Base-by-base conservation (phyloP, 306 rosid species). In the Rosa persica region DNA sequence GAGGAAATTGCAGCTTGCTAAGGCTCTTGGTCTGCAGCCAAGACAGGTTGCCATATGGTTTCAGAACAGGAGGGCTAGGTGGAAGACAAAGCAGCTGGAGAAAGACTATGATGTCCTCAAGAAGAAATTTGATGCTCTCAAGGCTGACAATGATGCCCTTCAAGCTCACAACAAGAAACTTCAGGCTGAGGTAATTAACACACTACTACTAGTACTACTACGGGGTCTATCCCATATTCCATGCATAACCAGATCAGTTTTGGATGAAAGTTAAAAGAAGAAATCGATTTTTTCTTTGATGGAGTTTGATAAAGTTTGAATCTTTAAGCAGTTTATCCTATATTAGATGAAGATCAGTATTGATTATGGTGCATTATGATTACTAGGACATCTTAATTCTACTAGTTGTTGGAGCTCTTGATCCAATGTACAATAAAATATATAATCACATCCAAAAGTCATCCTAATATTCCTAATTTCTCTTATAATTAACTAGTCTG, bases 1-100 rank as follows among this genome's bases (percentile, higher is more conserved):
- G 73, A 87, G 98, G 74, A 94, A 94, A 79, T 51, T 90, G 85
- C 97, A 94, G 73, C 87, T 94, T 3, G 95, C 98, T 0, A 94
- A 89, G 82, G 93, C 93, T 4, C 54, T 94, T 67, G 93, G 95
- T 19, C 76, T 94, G 43, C 98, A 92, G 77, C 98, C 97, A 0
- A 86, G 98, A 47, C 98, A 94, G 78, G 75, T 94, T 30, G 97
- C 98, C 27, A 94, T 94, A 13, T 94, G 98, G 98, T 94, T 94
- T 43, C 98, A 94, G 87, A 94, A 94, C 47, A 85, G 98, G 39
- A 88, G 98, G 40, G 98, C 98, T 6, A 87, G 98, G 76, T 94
- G 97, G 98, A 94, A 94, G 81, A 92, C 98, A 9, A 94, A 94
- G 84, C 94, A 92, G 6, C 84, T 94, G 72, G 97, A 94, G 76